Conservation (phyloP, 352 stramenopile species). For the Phytophthora cajani region DNA sequence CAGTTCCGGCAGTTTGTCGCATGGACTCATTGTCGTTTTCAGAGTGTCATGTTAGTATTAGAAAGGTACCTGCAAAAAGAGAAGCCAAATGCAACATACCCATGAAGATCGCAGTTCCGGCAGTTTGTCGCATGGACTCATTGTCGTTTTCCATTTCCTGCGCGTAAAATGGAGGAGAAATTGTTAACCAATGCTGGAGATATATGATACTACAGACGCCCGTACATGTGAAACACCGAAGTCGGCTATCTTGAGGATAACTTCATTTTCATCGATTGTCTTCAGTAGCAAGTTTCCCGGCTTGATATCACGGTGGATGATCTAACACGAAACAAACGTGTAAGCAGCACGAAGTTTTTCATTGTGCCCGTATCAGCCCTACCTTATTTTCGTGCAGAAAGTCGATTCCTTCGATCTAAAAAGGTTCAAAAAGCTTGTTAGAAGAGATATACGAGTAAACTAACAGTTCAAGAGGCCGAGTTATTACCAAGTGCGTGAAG, state of each 20-base stretch:
- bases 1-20: constrained; percentile 76
- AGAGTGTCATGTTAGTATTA: neutral
- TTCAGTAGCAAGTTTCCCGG: constrained; percentile 81
- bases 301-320: constrained; percentile 88
- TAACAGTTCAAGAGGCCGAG: neutral
- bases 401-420: constrained; percentile 83
- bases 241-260: constrained; percentile 82
- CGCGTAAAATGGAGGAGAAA: neutral
- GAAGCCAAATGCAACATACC: constrained; percentile 29
- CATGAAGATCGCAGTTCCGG: constrained; percentile 81
- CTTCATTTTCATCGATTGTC: constrained; percentile 55
- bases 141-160: constrained; percentile 82
- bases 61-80: neutral
- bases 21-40: constrained; percentile 75
- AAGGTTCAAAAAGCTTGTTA: neutral
- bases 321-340: constrained; percentile 26
- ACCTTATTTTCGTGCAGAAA: constrained; percentile 87
- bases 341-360: neutral
- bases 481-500: constrained; percentile 76
- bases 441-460: neutral
- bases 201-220: neutral
- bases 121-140: constrained; percentile 74
- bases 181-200: neutral
- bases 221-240: constrained; percentile 82
- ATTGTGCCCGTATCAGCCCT: neutral